phyloP scores from a whole-genome alignment of 2,329 filamentous ascomycete genomes.

The Escovopsis weberi region DNA sequence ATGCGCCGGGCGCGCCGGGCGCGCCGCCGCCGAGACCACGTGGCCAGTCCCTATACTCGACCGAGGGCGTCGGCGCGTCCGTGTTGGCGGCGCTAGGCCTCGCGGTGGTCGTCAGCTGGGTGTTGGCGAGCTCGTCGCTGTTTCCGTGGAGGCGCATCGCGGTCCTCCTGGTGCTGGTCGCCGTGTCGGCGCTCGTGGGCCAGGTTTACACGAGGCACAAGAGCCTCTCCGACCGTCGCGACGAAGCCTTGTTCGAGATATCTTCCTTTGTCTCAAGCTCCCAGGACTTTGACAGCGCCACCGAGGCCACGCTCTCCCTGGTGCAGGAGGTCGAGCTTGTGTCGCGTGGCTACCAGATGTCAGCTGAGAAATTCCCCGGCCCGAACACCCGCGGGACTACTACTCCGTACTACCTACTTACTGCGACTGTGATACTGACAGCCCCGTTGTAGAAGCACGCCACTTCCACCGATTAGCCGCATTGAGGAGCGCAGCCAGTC shows the following conservation, averaged over 20 bases:
- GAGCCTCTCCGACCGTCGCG: conserved; percentile 65
- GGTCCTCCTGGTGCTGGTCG: conserved; percentile 33
- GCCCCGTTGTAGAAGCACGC: conserved; percentile 52
- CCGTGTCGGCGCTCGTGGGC: conserved; percentile 38
- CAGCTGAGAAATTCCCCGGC: conserved; percentile 18
- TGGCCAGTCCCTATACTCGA: conserved; percentile 21
- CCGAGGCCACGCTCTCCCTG: conserved; percentile 60
- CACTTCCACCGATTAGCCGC: conserved; percentile 80
- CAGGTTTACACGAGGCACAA: conserved; percentile 65
- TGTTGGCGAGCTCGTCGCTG: conserved; percentile 34
- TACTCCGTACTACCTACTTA: background rate
- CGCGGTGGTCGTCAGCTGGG: conserved; percentile 61
- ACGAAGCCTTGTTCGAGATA: conserved; percentile 57
- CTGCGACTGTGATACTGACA: conserved; percentile 6
- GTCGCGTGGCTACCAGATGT: conserved; percentile 78
- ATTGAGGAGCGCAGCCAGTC: conserved; percentile 72
- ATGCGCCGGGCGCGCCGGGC: conserved; percentile 5
- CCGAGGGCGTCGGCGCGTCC: conserved; percentile 34
- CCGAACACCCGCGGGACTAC: too few relatives aligned
- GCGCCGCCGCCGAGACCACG: conserved; percentile 1
- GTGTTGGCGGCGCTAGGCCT: conserved; percentile 43
- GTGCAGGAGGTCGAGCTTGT: conserved; percentile 95
- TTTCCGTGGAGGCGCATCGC: conserved; percentile 42
- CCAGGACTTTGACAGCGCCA: conserved; percentile 68
- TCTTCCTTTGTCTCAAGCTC: conserved; percentile 56